phyloP scores from a whole-genome alignment of 2,329 filamentous ascomycete genomes.

The Calonectria honghensis region DNA sequence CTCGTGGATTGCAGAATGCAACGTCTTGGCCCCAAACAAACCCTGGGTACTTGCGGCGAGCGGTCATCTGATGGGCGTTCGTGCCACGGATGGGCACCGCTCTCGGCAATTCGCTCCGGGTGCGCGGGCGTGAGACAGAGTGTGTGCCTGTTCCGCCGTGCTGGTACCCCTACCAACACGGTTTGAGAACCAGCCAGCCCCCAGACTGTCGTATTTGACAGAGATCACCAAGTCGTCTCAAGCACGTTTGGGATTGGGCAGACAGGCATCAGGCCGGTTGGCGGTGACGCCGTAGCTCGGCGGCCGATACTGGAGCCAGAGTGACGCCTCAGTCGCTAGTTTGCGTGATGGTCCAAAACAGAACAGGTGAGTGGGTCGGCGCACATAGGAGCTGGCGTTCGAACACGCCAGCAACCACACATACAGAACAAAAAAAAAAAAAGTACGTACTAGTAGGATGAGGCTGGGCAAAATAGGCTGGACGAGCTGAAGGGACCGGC shows the following conservation, averaged over 20 bases:
- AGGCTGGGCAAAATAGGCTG: constrained; percentile 22
- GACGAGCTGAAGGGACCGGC: constrained; percentile 1
- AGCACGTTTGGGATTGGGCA: constrained; percentile 52
- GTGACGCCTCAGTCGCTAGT: constrained; percentile 17
- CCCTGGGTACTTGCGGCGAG: constrained; percentile 10
- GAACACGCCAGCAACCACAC: not conserved
- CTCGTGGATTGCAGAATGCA: constrained; percentile 38
- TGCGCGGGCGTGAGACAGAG: constrained; percentile 14
- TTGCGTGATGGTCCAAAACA: constrained; percentile 28
- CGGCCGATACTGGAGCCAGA: constrained; percentile 42
- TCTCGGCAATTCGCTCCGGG: constrained; percentile 52
- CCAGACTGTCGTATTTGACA: constrained; percentile 45
- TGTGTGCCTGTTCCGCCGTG: constrained; percentile 48
- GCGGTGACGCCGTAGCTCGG: constrained; percentile 54
- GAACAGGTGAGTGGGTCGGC: constrained; percentile 32
- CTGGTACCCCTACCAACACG: constrained; percentile 49
- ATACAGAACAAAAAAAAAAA: not conserved
- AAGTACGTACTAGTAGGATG: not conserved
- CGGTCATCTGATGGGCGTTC: constrained; percentile 48
- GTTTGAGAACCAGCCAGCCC: constrained; percentile 46
- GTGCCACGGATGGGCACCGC: constrained; percentile 41
- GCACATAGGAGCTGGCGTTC: constrained; percentile 19
- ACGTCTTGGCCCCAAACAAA: constrained; percentile 45
- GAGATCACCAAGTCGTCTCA: constrained; percentile 50
- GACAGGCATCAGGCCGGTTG: constrained; percentile 34